Conservation (phyloP, 352 stramenopile genomes). For the Globisporangium paddicum region DNA sequence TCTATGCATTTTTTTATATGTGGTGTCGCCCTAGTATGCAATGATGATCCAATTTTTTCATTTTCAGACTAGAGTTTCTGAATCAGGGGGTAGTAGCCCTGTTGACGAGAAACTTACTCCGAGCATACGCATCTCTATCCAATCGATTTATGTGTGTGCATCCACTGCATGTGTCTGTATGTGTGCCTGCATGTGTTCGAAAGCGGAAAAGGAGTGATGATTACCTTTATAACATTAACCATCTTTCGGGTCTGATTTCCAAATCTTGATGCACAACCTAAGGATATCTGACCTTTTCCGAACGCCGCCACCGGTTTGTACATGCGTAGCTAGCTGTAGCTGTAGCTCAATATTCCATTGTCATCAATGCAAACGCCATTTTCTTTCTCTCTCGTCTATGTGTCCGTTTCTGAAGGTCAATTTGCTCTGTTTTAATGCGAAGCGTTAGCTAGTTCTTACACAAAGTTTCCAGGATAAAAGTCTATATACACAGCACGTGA, state of each 20-base stretch:
- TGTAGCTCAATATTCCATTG: neutral
- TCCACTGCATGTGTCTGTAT: slow-evolving; percentile 9
- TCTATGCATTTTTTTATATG: neutral
- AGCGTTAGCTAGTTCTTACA: neutral
- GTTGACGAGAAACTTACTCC: slow-evolving; percentile 69
- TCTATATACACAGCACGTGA: too few species aligned
- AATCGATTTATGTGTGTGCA: slow-evolving; percentile 8
- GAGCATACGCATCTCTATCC: slow-evolving; percentile 55
- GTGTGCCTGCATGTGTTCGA: neutral
- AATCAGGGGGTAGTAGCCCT: slow-evolving; percentile 85
- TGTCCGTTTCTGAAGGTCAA: neutral
- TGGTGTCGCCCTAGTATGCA: slow-evolving; percentile 30
- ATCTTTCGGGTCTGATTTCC: slow-evolving; percentile 91
- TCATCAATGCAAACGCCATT: neutral
- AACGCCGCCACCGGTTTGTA: neutral
- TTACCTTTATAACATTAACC: slow-evolving; percentile 75
- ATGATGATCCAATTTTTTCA: slow-evolving; percentile 75
- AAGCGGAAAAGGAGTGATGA: slow-evolving; percentile 64
- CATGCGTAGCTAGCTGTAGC: neutral
- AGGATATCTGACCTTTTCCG: slow-evolving; percentile 78
- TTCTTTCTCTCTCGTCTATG: neutral
- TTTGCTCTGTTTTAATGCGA: neutral
- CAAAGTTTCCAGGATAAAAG: too few species aligned
- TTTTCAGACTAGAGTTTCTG: slow-evolving; percentile 92
- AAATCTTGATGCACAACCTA: slow-evolving; percentile 73